Conservation (phyloP, 257 asterid genomes). For the Galeopsis tetrahit region DNA sequence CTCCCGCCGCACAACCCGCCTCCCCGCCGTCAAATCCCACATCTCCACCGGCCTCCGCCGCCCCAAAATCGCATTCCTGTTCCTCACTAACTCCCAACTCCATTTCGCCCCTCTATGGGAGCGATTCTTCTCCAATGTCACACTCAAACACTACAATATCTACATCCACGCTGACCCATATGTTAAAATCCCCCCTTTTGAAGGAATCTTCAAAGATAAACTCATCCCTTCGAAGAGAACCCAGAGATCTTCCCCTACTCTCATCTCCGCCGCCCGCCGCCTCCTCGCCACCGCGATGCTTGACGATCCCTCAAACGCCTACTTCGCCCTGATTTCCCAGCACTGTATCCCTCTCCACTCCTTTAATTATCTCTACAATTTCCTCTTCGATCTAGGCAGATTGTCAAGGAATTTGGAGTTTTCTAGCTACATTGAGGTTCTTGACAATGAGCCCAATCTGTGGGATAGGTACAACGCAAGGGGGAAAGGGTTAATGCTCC, state of each 20-base stretch:
- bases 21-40: constrained; percentile 65
- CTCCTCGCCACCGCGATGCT: constrained; percentile 58
- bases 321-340: constrained; percentile 54
- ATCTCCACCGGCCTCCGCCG: constrained; percentile 70
- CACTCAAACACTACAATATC: constrained; percentile 59
- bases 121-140: constrained; percentile 58
- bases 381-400: constrained; percentile 63
- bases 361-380: constrained; percentile 50
- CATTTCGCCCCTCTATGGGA: constrained; percentile 81
- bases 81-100: constrained; percentile 78
- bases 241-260: constrained; percentile 84
- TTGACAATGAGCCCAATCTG: constrained; percentile 43
- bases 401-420: constrained; percentile 51
- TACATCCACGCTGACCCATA: constrained; percentile 86
- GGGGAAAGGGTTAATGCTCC: constrained; percentile 73
- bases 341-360: constrained; percentile 56
- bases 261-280: constrained; percentile 57
- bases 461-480: constrained; percentile 75
- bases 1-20: constrained; percentile 54
- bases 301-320: constrained; percentile 49
- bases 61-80: constrained; percentile 87
- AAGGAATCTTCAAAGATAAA: constrained; percentile 58
- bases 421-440: constrained; percentile 55
- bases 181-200: constrained; percentile 43
- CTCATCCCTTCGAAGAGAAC: constrained; percentile 75